Evolutionary conservation across 163 green algal genomes (phyloP).

Genomic region (Trebouxiophyceae sp.): DNA sequence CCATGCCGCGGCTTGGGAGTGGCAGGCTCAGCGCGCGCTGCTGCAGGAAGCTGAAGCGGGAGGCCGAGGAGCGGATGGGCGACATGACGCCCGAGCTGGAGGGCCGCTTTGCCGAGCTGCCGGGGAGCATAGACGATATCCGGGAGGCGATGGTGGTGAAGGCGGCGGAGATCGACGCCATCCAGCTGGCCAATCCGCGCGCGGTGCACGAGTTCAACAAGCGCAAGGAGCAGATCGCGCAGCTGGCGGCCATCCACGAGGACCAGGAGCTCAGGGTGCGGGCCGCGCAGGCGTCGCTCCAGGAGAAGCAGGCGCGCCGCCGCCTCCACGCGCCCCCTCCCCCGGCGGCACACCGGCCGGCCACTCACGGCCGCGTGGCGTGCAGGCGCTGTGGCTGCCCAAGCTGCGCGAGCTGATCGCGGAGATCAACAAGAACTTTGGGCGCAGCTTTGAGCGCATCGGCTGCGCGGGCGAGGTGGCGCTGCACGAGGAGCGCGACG

Average conservation of each 20-base stretch:
- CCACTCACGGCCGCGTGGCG: not conserved
- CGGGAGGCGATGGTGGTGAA: slow-evolving; percentile 6
- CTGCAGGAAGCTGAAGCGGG: not conserved
- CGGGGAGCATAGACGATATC: slow-evolving; percentile 3
- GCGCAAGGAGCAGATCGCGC: slow-evolving; percentile 16
- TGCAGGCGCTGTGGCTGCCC: slow-evolving; percentile 71
- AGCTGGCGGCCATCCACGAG: slow-evolving; percentile 9
- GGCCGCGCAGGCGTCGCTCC: slow-evolving; percentile 1
- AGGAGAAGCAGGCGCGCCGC: slow-evolving; percentile 17
- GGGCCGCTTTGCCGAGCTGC: not conserved
- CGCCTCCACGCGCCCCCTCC: not conserved
- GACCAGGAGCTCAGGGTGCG: slow-evolving; percentile 3
- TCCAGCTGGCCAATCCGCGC: slow-evolving; percentile 61
- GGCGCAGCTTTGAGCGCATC: slow-evolving; percentile 67
- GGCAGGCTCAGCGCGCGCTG: too few relatives aligned
- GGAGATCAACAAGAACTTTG: slow-evolving; percentile 71
- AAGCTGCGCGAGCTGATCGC: slow-evolving; percentile 58
- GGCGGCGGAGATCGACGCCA: slow-evolving; percentile 28
- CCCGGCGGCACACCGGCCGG: too few relatives aligned
- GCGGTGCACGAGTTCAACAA: slow-evolving; percentile 56
- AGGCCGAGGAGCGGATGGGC: not conserved
- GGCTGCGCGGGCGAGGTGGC: slow-evolving; percentile 68
- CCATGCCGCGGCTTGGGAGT: too few relatives aligned
- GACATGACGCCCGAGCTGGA: not conserved
- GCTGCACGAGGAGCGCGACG: slow-evolving; percentile 36